Evolutionary conservation across 2,329 filamentous ascomycete genomes (phyloP).

Genomic region (Aspergillus felis): DNA sequence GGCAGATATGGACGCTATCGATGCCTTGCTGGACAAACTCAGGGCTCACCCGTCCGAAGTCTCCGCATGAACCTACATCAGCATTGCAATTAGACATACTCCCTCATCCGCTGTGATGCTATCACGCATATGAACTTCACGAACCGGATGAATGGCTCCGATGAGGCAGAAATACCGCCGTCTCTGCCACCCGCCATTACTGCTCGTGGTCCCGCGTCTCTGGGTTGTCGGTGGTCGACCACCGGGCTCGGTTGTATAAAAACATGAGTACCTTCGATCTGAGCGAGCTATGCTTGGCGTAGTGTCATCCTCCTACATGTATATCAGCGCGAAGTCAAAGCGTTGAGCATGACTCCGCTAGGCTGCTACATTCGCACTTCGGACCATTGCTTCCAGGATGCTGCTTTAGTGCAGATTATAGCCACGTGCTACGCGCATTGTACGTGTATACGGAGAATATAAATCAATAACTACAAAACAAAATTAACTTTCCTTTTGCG

Average conservation of each 20-base stretch:
- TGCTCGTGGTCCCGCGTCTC: neutral
- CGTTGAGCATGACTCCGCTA: neutral
- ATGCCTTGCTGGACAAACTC: slow-evolving; percentile 67
- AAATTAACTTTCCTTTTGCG: neutral
- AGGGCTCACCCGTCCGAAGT: slow-evolving; percentile 42
- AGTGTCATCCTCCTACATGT: neutral
- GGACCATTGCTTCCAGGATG: neutral
- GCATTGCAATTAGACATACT: neutral
- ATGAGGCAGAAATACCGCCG: neutral
- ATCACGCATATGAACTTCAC: neutral
- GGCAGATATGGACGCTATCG: slow-evolving; percentile 79
- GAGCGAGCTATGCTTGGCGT: neutral
- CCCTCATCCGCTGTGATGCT: neutral
- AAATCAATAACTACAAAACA: neutral
- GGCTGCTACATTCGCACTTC: neutral
- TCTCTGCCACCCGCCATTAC: neutral
- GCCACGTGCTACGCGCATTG: neutral
- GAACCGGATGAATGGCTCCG: neutral
- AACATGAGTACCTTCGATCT: neutral
- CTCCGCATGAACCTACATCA: slow-evolving; percentile 20
- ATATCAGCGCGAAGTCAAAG: neutral
- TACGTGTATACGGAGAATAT: neutral
- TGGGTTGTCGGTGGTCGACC: neutral
- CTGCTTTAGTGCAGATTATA: neutral
- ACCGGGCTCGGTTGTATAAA: neutral